Evolutionary conservation across 2,329 filamentous ascomycete species (phyloP), one percentile per base, ranked within the genome.

Genomic region (Aspergillus melleus): DNA sequence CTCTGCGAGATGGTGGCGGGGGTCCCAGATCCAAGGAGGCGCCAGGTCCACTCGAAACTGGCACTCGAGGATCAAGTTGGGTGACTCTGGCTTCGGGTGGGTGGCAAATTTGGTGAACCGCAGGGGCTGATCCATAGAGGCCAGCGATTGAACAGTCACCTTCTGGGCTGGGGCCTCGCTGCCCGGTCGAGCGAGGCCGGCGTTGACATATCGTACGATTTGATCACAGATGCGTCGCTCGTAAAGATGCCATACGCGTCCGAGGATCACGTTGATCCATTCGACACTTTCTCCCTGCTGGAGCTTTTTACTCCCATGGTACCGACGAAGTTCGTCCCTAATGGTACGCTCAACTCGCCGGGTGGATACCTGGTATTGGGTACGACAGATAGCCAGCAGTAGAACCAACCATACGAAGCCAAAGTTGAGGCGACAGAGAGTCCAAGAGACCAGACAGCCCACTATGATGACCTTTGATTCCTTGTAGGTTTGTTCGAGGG

Each of bases 381-480:
- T 64, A 8, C 63, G 63, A 24, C 61, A 62, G n/a, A 60, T 22
- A 5, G 57, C 61, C 4, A 65, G 59, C 32, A 65, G 32, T 26
- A 65, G 32, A 11, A 65, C 8, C 6, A 65, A 26, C 61, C 63
- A 61, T 4, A 58, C 24, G 39, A 57, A 52, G 6, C 59, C 50
- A 11, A 64, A 53, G 12, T 60, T 36, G 42, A 65, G 58, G 29
- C 59, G 61, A 44, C 61, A 58, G 16, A 65, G 52, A 3, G 49
- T 24, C 63, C 63, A 65, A 2, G 63, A 61, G 14, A 52, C 52
- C 9, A 65, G 53, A 19, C 63, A 65, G 29, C 44, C 61, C 39
- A 64, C 36, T 2, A 65, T 29, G 8, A 65, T 65, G 1, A 65
- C 55, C 30, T 63, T 63, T 9, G 63, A 64, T 14, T 65, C 63